These are phyloP conservation scores for Pichia sp. DNA, from an alignment of 1,139 yeast genomes.

Conservation along the genomic window DNA sequence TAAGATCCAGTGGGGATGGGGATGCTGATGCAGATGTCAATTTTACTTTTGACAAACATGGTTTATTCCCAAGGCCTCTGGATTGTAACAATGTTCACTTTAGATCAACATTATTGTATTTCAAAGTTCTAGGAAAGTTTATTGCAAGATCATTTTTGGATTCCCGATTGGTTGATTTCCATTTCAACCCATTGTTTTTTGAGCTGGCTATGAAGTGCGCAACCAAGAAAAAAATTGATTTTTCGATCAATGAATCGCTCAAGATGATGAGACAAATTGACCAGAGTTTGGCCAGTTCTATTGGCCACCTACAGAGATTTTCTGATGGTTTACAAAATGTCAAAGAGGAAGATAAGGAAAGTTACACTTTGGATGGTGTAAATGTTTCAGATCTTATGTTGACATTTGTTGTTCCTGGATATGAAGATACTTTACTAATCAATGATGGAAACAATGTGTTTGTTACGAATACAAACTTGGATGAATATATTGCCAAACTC, in stretches of 20 bases:
- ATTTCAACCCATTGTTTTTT: conserved; percentile 67
- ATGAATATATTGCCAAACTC: conserved; percentile 48
- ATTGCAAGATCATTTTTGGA: conserved; percentile 84
- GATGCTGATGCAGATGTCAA: conserved; percentile 20
- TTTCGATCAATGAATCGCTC: conserved; percentile 18
- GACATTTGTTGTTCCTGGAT: conserved; percentile 73
- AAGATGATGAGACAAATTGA: conserved; percentile 49
- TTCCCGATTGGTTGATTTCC: conserved; percentile 76
- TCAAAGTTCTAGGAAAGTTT: conserved; percentile 69
- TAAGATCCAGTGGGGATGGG: conserved; percentile 7
- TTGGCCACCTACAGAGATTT: conserved; percentile 43
- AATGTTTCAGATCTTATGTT: conserved; percentile 48
- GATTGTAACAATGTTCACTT: conserved; percentile 29
- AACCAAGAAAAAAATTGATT: neutral
- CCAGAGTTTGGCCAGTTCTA: conserved; percentile 49
- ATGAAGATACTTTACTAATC: conserved; percentile 49
- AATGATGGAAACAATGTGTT: conserved; percentile 41
- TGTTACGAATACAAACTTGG: conserved; percentile 49
- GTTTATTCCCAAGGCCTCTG: conserved; percentile 72
- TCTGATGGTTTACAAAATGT: conserved; percentile 21
- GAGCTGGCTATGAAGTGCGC: conserved; percentile 29
- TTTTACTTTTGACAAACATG: conserved; percentile 38
- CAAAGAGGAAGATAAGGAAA: conserved; percentile 17
- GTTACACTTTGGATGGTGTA: conserved; percentile 33
- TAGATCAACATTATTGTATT: conserved; percentile 42